phyloP scores from a whole-genome alignment of 805 yeast species.

The Myxozyma lipomycoides region DNA sequence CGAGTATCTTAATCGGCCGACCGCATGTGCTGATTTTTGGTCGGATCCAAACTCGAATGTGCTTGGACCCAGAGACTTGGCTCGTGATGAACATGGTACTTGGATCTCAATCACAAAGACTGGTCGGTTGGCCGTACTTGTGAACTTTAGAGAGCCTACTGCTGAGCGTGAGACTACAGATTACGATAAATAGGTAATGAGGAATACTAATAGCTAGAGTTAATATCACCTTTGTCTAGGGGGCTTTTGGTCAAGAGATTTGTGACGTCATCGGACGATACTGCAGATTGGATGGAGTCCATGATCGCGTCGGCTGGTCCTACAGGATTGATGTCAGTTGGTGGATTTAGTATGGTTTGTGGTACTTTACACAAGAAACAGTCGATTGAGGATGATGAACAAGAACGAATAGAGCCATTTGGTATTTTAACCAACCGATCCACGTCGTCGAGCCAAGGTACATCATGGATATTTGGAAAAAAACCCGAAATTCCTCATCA shows the following conservation, averaged over 20 bases:
- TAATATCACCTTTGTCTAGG: constrained; percentile 43
- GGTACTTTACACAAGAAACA: constrained; percentile 43
- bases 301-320: constrained; percentile 32
- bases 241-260: constrained; percentile 51
- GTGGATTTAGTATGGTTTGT: constrained; percentile 61
- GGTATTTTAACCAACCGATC: constrained; percentile 35
- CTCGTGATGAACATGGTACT: constrained; percentile 73
- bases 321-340: constrained; percentile 42
- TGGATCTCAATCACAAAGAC: constrained; percentile 74
- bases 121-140: constrained; percentile 66
- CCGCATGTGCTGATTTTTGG: constrained; percentile 53
- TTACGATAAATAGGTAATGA: not conserved
- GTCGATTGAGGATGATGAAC: constrained; percentile 2
- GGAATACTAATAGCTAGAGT: constrained; percentile 1
- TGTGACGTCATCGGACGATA: constrained; percentile 38
- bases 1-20: constrained; percentile 72
- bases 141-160: constrained; percentile 61
- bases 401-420: constrained; percentile 24
- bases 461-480: constrained; percentile 13
- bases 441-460: constrained; percentile 13
- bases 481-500: constrained; percentile 2
- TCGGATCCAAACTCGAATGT: constrained; percentile 16
- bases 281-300: constrained; percentile 47
- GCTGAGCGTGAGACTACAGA: constrained; percentile 26
- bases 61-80: constrained; percentile 61